Conservation (phyloP, 805 yeast species). For the Priceomyces melissophilus region DNA sequence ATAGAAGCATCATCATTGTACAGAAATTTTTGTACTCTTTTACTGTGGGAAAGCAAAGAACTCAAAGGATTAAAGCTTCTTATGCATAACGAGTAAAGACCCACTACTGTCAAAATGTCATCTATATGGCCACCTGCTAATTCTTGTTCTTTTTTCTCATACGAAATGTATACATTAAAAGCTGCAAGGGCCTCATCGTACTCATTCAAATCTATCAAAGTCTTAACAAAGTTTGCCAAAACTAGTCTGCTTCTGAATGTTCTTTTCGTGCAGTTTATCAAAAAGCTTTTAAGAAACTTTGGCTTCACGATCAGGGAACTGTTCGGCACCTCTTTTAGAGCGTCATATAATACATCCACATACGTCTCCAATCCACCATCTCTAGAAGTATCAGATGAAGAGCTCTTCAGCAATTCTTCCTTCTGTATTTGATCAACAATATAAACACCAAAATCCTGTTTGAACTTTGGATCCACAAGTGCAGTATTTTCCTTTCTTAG, state of each 20-base stretch:
- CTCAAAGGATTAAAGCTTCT: slow-evolving; percentile 35
- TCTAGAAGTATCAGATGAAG: slow-evolving; percentile 29
- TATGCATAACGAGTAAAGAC: slow-evolving; percentile 31
- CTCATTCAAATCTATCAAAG: slow-evolving; percentile 31
- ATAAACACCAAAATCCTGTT: slow-evolving; percentile 22
- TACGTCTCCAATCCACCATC: slow-evolving; percentile 20
- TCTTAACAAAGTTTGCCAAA: slow-evolving; percentile 27
- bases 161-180: slow-evolving; percentile 32
- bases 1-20: slow-evolving; percentile 21
- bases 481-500: slow-evolving; percentile 17
- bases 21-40: slow-evolving; percentile 19
- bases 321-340: slow-evolving; percentile 22
- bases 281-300: slow-evolving; percentile 23
- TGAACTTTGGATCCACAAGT: slow-evolving; percentile 16
- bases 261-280: slow-evolving; percentile 26
- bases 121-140: slow-evolving; percentile 26
- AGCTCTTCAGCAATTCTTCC: slow-evolving; percentile 11
- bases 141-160: slow-evolving; percentile 30
- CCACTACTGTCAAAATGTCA: slow-evolving; percentile 32
- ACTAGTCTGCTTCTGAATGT: slow-evolving; percentile 38
- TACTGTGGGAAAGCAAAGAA: slow-evolving; percentile 16
- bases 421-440: slow-evolving; percentile 19
- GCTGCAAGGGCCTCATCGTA: slow-evolving; percentile 45
- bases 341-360: slow-evolving; percentile 28
- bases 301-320: slow-evolving; percentile 19